These are phyloP conservation scores for Termitomyces sp. DNA, from an alignment of 768 basidiomycete genomes.

Conservation along the genomic window DNA sequence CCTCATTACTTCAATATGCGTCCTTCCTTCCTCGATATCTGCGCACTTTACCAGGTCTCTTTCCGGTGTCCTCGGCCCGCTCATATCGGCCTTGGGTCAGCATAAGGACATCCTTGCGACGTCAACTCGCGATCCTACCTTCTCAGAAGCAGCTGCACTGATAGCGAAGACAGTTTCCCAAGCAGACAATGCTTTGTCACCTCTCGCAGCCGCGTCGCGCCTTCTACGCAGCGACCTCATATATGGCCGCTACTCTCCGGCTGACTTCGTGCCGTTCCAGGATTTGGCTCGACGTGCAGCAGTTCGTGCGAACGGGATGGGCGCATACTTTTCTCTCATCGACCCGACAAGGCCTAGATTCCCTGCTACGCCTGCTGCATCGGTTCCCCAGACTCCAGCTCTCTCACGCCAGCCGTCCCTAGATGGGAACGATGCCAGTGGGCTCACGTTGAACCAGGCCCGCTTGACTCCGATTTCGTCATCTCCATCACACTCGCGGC, in stretches of 20 bases:
- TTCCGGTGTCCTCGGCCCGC: conserved; percentile 40
- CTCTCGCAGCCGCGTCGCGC: conserved; percentile 45
- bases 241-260: conserved; percentile 54
- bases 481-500: conserved; percentile 12
- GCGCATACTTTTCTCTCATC: conserved; percentile 55
- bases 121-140: conserved; percentile 35
- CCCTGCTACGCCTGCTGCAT: conserved; percentile 39
- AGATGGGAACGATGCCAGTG: background rate
- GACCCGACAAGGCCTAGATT: conserved; percentile 60
- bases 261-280: conserved; percentile 50
- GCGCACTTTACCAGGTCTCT: conserved; percentile 51
- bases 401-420: conserved; percentile 8
- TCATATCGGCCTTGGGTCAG: conserved; percentile 37
- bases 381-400: conserved; percentile 25
- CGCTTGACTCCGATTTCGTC: background rate
- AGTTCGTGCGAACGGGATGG: conserved; percentile 58
- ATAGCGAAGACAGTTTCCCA: conserved; percentile 29
- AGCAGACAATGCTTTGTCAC: conserved; percentile 46
- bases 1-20: conserved; percentile 41
- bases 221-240: conserved; percentile 57
- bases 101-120: conserved; percentile 43
- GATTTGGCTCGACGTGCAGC: conserved; percentile 42
- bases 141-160: conserved; percentile 23
- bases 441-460: background rate
- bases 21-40: conserved; percentile 65